Conservation (phyloP, 2,329 filamentous ascomycete species). For the Paraconiothyrium sp. region DNA sequence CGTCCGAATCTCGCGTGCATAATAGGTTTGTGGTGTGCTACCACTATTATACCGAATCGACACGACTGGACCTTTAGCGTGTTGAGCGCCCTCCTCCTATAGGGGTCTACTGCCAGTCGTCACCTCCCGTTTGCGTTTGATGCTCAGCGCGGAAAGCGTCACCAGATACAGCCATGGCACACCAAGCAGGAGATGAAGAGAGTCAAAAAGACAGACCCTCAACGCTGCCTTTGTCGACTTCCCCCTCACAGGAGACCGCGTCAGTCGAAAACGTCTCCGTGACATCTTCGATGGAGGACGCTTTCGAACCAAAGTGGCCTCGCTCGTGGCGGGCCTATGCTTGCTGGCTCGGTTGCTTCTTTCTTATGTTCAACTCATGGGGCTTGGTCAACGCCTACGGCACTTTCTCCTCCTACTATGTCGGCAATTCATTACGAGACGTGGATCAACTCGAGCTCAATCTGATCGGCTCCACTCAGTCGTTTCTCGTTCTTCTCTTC, state of each 20-base stretch:
- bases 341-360: constrained; percentile 58
- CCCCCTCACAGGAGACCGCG: constrained; percentile 29
- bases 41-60: constrained; percentile 5
- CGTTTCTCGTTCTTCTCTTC: constrained; percentile 56
- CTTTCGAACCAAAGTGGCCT: constrained; percentile 55
- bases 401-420: constrained; percentile 61
- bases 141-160: constrained; percentile 16
- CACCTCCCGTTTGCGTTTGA: constrained; percentile 9
- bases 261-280: constrained; percentile 35
- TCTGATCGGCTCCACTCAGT: constrained; percentile 60
- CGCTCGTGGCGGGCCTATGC: constrained; percentile 56
- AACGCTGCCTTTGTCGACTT: constrained; percentile 37
- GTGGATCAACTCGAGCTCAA: constrained; percentile 55
- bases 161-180: constrained; percentile 14
- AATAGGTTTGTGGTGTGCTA: background rate
- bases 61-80: background rate
- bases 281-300: constrained; percentile 24
- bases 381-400: constrained; percentile 61
- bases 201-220: constrained; percentile 7
- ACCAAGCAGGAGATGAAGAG: background rate
- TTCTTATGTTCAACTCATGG: constrained; percentile 62
- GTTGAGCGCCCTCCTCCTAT: constrained; percentile 1
- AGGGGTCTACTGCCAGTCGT: constrained; percentile 1
- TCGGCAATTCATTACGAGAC: constrained; percentile 54
- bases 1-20: background rate